phyloP scores from a whole-genome alignment of 2,329 filamentous ascomycete genomes.

The Alternaria alternata region DNA sequence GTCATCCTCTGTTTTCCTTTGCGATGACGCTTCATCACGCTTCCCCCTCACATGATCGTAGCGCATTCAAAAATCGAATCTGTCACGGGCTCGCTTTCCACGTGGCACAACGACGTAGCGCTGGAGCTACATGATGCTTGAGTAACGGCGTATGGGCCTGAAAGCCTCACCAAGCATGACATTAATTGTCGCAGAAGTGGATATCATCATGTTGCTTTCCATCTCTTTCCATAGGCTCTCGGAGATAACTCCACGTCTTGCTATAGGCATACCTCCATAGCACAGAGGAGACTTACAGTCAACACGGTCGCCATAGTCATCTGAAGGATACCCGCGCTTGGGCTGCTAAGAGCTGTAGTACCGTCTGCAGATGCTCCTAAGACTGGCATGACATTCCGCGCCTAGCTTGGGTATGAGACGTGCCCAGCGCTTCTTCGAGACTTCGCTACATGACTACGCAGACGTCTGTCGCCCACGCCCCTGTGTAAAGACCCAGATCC shows the following conservation, averaged over 20 bases:
- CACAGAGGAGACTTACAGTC: not conserved
- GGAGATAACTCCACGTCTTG: not conserved
- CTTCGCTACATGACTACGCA: not conserved
- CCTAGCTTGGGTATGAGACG: not conserved
- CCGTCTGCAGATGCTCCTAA: not conserved
- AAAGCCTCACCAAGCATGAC: not conserved
- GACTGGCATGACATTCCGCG: not conserved
- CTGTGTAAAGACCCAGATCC: not conserved
- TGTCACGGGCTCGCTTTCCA: not conserved
- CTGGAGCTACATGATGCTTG: not conserved
- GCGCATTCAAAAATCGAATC: not conserved
- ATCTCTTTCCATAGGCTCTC: not conserved
- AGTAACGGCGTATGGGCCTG: not conserved
- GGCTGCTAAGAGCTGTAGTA: not conserved
- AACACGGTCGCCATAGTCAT: not conserved
- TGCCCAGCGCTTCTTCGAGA: not conserved
- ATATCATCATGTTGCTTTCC: not conserved
- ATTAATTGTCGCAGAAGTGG: not conserved
- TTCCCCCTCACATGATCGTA: not conserved
- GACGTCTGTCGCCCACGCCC: constrained; percentile 1
- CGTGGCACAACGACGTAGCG: not conserved
- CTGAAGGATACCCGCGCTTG: not conserved
- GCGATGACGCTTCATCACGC: not conserved
- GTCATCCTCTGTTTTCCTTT: not conserved
- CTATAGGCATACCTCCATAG: not conserved